Evolutionary conservation across 257 asterid genomes (phyloP).

Genomic region (Solanum gandarillasii): DNA sequence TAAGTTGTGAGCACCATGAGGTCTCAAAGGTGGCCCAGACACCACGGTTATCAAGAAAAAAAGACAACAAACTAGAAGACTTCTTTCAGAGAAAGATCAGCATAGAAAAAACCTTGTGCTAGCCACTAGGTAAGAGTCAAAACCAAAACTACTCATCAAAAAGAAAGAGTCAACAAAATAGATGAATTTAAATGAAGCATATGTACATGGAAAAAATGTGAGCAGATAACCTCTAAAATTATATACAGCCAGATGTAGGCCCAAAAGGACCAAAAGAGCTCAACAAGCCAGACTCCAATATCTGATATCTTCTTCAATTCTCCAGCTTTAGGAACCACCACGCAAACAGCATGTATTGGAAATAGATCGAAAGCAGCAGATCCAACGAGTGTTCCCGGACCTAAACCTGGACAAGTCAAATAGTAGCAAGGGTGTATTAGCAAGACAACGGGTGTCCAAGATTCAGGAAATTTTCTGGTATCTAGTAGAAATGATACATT

Average conservation of each 20-base stretch:
- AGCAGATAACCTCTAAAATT: conserved; percentile 53
- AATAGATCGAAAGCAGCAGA: conserved; percentile 97
- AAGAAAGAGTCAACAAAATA: not conserved
- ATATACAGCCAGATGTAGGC: conserved; percentile 97
- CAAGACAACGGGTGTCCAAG: not conserved
- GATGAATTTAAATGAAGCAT: not conserved
- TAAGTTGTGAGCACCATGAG: not conserved
- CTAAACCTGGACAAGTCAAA: conserved; percentile 49
- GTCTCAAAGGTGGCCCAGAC: not conserved
- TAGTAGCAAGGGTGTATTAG: not conserved
- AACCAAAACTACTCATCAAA: not conserved
- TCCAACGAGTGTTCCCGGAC: conserved; percentile 97
- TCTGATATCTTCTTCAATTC: conserved; percentile 89
- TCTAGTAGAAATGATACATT: not conserved
- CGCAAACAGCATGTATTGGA: conserved; percentile 96
- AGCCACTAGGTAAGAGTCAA: not conserved
- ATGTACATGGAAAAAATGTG: not conserved
- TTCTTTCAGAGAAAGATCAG: not conserved
- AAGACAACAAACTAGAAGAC: not conserved
- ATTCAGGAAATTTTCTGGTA: not conserved
- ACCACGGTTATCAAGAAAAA: not conserved
- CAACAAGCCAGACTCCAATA: conserved; percentile 91
- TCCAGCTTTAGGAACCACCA: conserved; percentile 88
- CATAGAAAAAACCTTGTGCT: not conserved
- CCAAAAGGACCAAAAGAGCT: conserved; percentile 98